Percentiles rank a stretch among this genome's conserved stretches.
Evolutionary conservation across 306 rosid genomes (phyloP).

Genomic region (Cicer chorassanicum): DNA sequence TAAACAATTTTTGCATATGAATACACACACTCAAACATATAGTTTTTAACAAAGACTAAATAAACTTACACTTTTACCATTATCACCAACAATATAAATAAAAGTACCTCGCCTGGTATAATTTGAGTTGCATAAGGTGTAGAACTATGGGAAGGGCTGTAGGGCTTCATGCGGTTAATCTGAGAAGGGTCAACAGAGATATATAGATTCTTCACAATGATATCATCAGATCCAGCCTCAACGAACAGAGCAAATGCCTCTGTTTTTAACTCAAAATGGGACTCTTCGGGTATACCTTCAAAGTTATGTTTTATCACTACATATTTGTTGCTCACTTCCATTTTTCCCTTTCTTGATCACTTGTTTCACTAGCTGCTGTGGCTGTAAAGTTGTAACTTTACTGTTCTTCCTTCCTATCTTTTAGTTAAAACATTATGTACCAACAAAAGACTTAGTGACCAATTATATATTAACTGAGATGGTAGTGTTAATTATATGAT

Average conservation of each 20-base stretch:
- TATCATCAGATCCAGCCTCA: slow-evolving; percentile 49
- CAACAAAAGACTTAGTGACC: no score
- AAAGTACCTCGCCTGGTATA: slow-evolving; percentile 51
- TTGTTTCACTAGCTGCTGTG: no score
- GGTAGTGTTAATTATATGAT: no score
- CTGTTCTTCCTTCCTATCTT: no score
- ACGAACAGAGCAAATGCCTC: slow-evolving; percentile 42
- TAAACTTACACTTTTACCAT: no score
- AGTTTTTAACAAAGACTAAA: no score
- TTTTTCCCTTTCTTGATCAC: slow-evolving; percentile 6
- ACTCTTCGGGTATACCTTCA: slow-evolving; percentile 54
- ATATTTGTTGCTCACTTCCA: slow-evolving; percentile 65
- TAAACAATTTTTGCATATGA: no score
- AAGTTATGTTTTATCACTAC: slow-evolving; percentile 42
- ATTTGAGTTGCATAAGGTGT: slow-evolving; percentile 39
- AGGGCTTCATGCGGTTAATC: slow-evolving; percentile 65
- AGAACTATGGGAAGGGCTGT: slow-evolving; percentile 53
- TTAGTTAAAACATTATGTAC: no score
- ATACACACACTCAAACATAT: no score
- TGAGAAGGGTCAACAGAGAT: slow-evolving; percentile 72
- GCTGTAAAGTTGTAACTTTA: no score
- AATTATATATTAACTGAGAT: no score
- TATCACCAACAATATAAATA: no score
- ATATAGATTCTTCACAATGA: slow-evolving; percentile 64
- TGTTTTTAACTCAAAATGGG: slow-evolving; percentile 57